These are phyloP conservation scores for Cornus suecica DNA, from an alignment of 148 eudicot species.

Conservation along the genomic window DNA sequence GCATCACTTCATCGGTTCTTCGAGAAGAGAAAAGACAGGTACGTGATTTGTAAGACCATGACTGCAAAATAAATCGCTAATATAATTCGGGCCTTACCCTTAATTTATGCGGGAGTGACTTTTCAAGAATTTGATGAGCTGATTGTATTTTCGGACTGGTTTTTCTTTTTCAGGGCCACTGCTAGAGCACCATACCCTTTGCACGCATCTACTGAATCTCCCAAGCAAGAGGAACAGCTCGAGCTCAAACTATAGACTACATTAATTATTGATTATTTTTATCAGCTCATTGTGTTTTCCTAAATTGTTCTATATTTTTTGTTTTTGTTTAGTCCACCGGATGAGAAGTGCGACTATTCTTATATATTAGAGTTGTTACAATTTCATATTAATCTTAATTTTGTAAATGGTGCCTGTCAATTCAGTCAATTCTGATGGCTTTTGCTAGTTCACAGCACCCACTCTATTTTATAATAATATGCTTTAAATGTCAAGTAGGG, in stretches of 20 bases:
- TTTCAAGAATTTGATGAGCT: too few relatives aligned
- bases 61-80: too few relatives aligned
- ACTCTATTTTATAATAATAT: too few relatives aligned
- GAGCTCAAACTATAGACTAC: conserved; percentile 6
- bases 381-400: not conserved
- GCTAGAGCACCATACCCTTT: conserved; percentile 18
- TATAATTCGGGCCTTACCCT: too few relatives aligned
- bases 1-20: conserved; percentile 69
- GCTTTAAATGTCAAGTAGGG: too few relatives aligned
- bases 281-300: not conserved
- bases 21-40: conserved; percentile 71
- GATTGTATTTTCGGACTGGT: not conserved
- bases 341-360: not conserved
- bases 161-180: conserved; percentile 9
- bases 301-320: not conserved
- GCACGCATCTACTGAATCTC: conserved; percentile 3
- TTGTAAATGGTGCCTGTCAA: not conserved
- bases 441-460: too few relatives aligned
- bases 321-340: not conserved
- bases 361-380: not conserved
- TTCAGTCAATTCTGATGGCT: too few relatives aligned
- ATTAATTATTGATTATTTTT: too few relatives aligned
- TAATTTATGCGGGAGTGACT: too few relatives aligned
- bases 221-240: not conserved
- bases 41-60: not conserved